Percentiles rank a stretch among this genome's conserved stretches.
Conservation (phyloP, 2,329 filamentous ascomycete species). For the Madurella fahalii region DNA sequence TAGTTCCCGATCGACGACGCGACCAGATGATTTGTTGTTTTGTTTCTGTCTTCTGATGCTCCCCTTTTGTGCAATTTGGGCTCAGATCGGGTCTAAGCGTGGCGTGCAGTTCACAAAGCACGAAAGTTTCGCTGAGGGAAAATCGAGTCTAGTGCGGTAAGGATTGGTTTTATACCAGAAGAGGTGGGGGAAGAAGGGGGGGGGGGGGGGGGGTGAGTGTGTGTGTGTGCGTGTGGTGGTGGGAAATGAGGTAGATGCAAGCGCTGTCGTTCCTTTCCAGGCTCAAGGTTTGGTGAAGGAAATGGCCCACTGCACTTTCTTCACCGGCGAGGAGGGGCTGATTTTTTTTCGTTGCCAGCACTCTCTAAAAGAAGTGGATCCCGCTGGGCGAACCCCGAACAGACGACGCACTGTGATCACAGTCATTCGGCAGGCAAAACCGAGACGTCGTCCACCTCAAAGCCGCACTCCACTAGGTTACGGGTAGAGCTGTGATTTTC, state of each 20-base stretch:
- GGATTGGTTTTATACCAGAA: conserved; percentile 25
- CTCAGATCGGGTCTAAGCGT: background rate
- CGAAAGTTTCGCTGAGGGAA: conserved; percentile 21
- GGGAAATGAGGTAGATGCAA: conserved; percentile 15
- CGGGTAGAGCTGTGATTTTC: background rate
- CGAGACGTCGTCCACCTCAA: background rate
- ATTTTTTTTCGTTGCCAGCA: background rate
- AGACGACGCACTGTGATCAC: background rate
- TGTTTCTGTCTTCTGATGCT: background rate
- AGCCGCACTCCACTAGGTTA: background rate
- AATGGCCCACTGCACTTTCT: background rate
- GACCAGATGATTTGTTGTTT: background rate
- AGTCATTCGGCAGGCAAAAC: background rate
- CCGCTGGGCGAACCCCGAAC: background rate
- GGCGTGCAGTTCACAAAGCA: background rate
- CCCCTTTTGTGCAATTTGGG: background rate
- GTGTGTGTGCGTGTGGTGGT: too few species aligned
- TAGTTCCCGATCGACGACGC: conserved; percentile 1
- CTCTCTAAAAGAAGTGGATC: background rate
- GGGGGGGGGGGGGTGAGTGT: too few species aligned
- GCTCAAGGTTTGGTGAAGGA: background rate
- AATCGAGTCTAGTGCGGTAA: conserved; percentile 27
- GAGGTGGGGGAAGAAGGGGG: conserved; percentile 14
- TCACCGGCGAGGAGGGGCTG: background rate
- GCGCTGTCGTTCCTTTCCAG: background rate